phyloP scores from a whole-genome alignment of 2,329 filamentous ascomycete species.

The Stagonosporopsis chrysanthemi region DNA sequence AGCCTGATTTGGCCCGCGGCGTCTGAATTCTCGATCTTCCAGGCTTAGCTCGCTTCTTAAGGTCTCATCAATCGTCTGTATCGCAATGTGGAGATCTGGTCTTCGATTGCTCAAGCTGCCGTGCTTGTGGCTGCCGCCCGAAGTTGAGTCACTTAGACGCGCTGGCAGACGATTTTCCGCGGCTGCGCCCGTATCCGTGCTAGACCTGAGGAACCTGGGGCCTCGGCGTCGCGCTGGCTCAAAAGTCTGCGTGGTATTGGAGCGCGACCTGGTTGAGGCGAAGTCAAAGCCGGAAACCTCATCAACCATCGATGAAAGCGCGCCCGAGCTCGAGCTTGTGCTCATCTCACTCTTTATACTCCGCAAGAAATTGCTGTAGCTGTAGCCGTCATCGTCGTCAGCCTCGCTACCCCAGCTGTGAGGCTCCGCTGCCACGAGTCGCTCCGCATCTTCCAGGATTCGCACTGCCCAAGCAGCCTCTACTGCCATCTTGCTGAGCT shows the following conservation, averaged over 20 bases:
- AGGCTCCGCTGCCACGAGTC: neutral
- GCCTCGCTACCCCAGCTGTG: conserved; percentile 5
- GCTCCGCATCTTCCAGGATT: conserved; percentile 24
- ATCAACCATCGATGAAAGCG: conserved; percentile 10
- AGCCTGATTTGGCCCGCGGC: conserved; percentile 4
- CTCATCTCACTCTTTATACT: conserved; percentile 22
- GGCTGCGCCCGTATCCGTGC: neutral
- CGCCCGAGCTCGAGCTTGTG: conserved; percentile 4
- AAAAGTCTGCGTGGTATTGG: neutral
- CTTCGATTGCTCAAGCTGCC: neutral
- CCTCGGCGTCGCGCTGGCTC: neutral
- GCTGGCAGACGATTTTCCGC: neutral
- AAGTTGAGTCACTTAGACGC: neutral
- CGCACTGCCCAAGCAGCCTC: conserved; percentile 25
- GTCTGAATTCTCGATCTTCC: conserved; percentile 13
- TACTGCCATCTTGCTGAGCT: conserved; percentile 2
- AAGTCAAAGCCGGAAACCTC: conserved; percentile 6
- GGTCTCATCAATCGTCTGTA: neutral
- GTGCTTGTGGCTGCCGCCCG: neutral
- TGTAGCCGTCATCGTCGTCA: conserved; percentile 21
- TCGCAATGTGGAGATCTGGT: neutral
- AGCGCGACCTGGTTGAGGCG: neutral
- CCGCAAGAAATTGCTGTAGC: conserved; percentile 25
- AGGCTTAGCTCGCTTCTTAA: conserved; percentile 10
- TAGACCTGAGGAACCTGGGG: neutral